These are phyloP conservation scores for Coniferiporia sulphurascens DNA, from an alignment of 1,284 basidiomycete species.

Conservation along the genomic window DNA sequence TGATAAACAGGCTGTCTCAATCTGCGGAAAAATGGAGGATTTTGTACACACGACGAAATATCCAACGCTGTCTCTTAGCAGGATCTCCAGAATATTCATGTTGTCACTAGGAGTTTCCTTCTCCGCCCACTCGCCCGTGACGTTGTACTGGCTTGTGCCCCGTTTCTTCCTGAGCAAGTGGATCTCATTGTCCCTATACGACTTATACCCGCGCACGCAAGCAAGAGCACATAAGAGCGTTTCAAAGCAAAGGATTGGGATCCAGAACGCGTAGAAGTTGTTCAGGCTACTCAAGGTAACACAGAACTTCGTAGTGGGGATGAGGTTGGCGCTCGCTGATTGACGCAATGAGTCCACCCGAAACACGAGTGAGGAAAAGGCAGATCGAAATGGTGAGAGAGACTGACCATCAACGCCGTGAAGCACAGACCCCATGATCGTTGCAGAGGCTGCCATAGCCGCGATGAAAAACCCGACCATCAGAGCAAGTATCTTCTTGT, in stretches of 20 bases:
- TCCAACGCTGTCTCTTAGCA: conserved; percentile 50
- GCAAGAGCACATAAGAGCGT: conserved; percentile 46
- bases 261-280: conserved; percentile 53
- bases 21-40: not conserved
- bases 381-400: not conserved
- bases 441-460: conserved; percentile 37
- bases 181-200: conserved; percentile 26
- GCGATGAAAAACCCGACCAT: conserved; percentile 40
- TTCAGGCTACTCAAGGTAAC: conserved; percentile 32
- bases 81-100: conserved; percentile 36
- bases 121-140: not conserved
- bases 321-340: conserved; percentile 6
- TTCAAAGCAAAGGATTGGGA: conserved; percentile 51
- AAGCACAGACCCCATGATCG: conserved; percentile 43
- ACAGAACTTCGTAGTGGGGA: conserved; percentile 28
- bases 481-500: conserved; percentile 43
- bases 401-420: conserved; percentile 35
- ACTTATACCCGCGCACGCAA: conserved; percentile 42
- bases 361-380: not conserved
- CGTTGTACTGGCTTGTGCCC: not conserved
- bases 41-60: conserved; percentile 49
- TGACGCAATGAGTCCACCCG: conserved; percentile 28
- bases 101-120: not conserved
- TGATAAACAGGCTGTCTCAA: not conserved
- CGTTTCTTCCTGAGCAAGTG: not conserved